A percentile compares a stretch with the other conserved stretches of the same genome.
phyloP scores from a whole-genome alignment of 2,329 filamentous ascomycete genomes.

The Onygenales sp. region DNA sequence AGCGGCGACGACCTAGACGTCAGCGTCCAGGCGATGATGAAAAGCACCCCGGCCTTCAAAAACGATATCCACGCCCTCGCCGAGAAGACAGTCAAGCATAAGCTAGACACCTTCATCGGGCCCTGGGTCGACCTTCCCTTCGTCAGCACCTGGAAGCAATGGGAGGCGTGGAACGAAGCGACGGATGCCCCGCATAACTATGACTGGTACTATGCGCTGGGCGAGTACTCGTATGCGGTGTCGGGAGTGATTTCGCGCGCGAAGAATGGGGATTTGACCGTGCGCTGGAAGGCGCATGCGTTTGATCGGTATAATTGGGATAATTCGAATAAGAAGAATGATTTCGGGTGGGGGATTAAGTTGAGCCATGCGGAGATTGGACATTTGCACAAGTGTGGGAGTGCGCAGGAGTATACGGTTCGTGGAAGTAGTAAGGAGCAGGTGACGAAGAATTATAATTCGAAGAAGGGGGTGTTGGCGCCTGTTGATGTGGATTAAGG shows the following conservation, averaged over 20 bases:
- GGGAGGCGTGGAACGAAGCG: constrained; percentile 1
- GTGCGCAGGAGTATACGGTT: background rate
- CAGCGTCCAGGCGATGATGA: background rate
- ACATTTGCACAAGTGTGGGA: constrained; percentile 1
- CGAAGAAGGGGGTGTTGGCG: background rate
- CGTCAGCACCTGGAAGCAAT: background rate
- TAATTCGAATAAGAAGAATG: background rate
- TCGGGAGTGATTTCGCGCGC: background rate
- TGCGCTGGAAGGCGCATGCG: background rate
- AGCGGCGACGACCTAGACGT: background rate
- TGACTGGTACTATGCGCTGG: constrained; percentile 3
- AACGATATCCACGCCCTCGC: background rate
- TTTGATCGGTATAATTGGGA: constrained; percentile 4
- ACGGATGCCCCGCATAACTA: background rate
- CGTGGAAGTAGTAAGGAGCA: background rate
- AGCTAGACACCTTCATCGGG: background rate
- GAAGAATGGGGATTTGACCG: background rate
- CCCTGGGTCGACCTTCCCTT: background rate
- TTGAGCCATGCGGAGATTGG: constrained; percentile 3
- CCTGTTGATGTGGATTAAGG: no score
- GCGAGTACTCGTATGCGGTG: constrained; percentile 1
- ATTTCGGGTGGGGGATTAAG: background rate
- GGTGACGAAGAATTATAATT: background rate
- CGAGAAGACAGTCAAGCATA: background rate
- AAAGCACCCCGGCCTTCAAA: background rate